phyloP scores from a whole-genome alignment of 331 rosid genomes.

The Spiraea crenata region DNA sequence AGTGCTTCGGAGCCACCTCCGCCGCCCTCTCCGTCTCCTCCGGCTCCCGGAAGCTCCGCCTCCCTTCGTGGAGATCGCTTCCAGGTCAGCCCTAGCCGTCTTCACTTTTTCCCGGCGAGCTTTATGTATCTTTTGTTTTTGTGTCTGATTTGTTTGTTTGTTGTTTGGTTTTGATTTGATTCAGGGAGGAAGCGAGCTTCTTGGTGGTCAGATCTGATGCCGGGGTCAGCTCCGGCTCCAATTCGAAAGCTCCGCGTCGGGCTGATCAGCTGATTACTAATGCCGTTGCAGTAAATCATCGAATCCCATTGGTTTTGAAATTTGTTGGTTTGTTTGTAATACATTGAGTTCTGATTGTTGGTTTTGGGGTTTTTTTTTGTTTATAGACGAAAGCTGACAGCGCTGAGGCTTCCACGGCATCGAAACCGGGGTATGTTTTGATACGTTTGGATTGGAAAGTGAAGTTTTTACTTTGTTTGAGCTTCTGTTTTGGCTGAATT shows the following conservation, averaged over 20 bases:
- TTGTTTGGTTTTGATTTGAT: conserved; percentile 26
- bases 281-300: conserved; percentile 82
- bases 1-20: conserved; percentile 50
- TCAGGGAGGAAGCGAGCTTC: conserved; percentile 54
- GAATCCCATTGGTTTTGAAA: conserved; percentile 10
- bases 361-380: conserved; percentile 17
- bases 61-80: conserved; percentile 51
- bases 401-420: conserved; percentile 58
- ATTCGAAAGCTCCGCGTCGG: conserved; percentile 36
- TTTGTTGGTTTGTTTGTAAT: background rate
- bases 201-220: conserved; percentile 68
- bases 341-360: background rate
- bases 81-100: conserved; percentile 28
- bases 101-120: background rate
- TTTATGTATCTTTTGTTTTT: too few species aligned
- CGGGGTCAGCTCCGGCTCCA: conserved; percentile 27
- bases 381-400: conserved; percentile 57
- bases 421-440: conserved; percentile 72
- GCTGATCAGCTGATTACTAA: conserved; percentile 48
- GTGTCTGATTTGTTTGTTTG: conserved; percentile 1
- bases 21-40: conserved; percentile 47
- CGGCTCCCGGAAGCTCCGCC: conserved; percentile 38
- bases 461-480: background rate
- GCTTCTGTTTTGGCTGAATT: background rate
- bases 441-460: background rate